Evolutionary conservation across 2,329 filamentous ascomycete species (phyloP).

Genomic region (Penicillium sp.): DNA sequence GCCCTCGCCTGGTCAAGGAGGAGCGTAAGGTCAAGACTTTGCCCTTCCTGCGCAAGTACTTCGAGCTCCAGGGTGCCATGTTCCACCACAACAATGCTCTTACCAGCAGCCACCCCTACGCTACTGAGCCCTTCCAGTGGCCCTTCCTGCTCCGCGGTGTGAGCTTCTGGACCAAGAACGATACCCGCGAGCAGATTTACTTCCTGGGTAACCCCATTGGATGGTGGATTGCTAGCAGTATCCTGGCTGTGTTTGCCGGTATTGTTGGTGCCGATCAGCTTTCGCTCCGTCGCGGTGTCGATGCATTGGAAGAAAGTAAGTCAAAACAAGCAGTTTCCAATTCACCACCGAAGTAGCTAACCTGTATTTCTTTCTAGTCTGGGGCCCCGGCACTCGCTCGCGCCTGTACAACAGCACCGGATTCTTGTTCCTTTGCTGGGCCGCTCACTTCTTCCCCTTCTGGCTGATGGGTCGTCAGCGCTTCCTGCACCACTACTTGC

Average conservation of each 20-base stretch:
- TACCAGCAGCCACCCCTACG: conserved; percentile 94
- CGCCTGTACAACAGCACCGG: conserved; percentile 97
- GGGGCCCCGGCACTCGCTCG: conserved; percentile 73
- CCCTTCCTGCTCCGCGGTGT: conserved; percentile 95
- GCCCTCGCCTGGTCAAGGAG: conserved; percentile 72
- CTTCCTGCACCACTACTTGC: conserved; percentile 97
- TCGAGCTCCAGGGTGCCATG: conserved; percentile 96
- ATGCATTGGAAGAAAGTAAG: conserved; percentile 91
- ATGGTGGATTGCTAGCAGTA: conserved; percentile 93
- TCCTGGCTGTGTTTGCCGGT: conserved; percentile 89
- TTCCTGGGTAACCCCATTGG: conserved; percentile 96
- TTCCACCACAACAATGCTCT: conserved; percentile 99
- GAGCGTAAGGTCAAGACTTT: conserved; percentile 77
- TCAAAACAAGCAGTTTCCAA: conserved; percentile 29
- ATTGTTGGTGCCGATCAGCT: conserved; percentile 92
- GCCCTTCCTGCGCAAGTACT: conserved; percentile 90
- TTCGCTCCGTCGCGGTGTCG: conserved; percentile 86
- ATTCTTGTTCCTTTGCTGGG: conserved; percentile 99
- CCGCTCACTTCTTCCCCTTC: conserved; percentile 95
- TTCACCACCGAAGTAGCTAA: conserved; percentile 9
- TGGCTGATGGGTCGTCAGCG: conserved; percentile 97
- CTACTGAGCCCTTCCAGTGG: conserved; percentile 94
- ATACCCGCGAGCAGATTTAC: conserved; percentile 95
- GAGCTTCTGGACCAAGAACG: conserved; percentile 98
- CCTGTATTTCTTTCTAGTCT: conserved; percentile 32